phyloP scores from a whole-genome alignment of 345 rosid species.

The Salix udensis region DNA sequence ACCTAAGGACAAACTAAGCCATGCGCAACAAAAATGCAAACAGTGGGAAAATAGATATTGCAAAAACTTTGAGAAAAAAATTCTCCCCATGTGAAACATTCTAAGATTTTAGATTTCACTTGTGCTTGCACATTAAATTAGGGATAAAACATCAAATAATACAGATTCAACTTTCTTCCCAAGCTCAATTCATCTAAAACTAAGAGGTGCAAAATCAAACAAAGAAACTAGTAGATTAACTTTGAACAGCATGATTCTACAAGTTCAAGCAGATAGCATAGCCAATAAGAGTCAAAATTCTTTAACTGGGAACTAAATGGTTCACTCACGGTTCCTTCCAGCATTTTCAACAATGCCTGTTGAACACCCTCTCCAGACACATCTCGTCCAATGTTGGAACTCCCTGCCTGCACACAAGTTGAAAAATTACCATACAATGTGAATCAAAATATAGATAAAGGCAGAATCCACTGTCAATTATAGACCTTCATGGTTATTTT shows the following conservation, averaged over 20 bases:
- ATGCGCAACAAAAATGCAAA: background rate
- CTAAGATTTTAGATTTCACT: too few species aligned
- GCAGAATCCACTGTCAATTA: background rate
- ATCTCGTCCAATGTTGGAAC: conserved; percentile 82
- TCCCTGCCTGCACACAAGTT: conserved; percentile 58
- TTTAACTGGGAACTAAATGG: background rate
- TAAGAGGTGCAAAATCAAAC: too few species aligned
- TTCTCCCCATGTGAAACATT: too few species aligned
- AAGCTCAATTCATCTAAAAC: too few species aligned
- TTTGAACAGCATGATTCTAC: too few species aligned
- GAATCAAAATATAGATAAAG: background rate
- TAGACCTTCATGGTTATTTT: conserved; percentile 88
- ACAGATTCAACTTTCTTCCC: too few species aligned
- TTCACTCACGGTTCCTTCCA: conserved; percentile 91
- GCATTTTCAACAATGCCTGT: conserved; percentile 89
- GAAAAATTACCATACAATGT: background rate
- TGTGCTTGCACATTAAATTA: too few species aligned
- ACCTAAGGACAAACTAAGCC: background rate
- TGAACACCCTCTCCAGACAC: conserved; percentile 99
- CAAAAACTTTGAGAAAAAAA: background rate
- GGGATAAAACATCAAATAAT: too few species aligned
- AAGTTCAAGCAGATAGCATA: background rate
- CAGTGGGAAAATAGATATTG: background rate
- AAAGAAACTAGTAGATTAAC: too few species aligned
- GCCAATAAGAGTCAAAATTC: background rate